These are phyloP conservation scores for Pleurotus cornucopiae DNA, from an alignment of 768 basidiomycete genomes.

Conservation along the genomic window DNA sequence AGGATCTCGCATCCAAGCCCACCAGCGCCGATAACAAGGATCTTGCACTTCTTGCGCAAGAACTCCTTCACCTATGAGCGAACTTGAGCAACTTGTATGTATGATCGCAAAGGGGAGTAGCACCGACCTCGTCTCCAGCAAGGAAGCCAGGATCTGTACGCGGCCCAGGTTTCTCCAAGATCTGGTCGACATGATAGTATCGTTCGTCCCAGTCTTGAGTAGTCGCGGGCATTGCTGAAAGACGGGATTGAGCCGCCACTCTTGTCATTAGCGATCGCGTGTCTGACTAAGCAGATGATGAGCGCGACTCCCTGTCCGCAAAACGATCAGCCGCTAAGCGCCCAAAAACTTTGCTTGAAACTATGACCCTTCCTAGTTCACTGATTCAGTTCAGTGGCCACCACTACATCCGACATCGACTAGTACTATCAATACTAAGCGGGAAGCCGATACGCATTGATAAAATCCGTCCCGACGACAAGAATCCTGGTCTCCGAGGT, in stretches of 20 bases:
- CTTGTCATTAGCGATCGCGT: conserved; percentile 8
- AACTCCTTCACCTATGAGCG: conserved; percentile 76
- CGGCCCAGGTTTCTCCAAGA: conserved; percentile 83
- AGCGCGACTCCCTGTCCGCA: too few species aligned
- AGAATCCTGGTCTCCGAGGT: conserved; percentile 95
- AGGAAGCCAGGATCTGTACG: conserved; percentile 81
- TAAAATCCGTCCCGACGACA: conserved; percentile 86
- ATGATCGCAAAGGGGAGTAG: neutral
- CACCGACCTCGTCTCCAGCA: conserved; percentile 72
- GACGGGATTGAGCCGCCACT: too few species aligned
- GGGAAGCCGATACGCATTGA: conserved; percentile 83
- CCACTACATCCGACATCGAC: conserved; percentile 74
- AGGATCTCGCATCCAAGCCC: conserved; percentile 97
- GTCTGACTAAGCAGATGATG: neutral
- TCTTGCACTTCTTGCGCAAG: conserved; percentile 79
- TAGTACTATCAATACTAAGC: conserved; percentile 87
- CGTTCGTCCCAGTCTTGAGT: conserved; percentile 47
- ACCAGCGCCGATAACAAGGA: conserved; percentile 96
- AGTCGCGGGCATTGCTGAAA: neutral
- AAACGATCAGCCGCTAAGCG: too few species aligned
- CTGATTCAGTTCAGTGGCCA: conserved; percentile 73
- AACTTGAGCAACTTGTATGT: neutral
- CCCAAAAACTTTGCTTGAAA: neutral
- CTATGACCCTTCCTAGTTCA: conserved; percentile 36
- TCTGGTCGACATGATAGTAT: conserved; percentile 82